Evolutionary conservation across 352 stramenopile genomes (phyloP).

Genomic region (Phytophthora hibernalis): DNA sequence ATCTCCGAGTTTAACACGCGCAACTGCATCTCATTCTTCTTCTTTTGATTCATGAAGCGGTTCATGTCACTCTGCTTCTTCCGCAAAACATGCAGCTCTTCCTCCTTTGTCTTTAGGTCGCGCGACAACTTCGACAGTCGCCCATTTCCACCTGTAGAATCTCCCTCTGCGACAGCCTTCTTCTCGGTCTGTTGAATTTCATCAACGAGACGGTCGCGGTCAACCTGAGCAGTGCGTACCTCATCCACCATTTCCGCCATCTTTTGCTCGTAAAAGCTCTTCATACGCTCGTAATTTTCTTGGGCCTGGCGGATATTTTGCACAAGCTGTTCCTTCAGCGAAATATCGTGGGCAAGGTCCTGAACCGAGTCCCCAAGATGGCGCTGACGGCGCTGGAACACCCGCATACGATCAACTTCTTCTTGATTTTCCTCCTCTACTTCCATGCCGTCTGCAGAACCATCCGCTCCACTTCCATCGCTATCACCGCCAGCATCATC

Average conservation of each 20-base stretch:
- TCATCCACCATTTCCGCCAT: conserved; percentile 86
- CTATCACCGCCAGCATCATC: conserved; percentile 48
- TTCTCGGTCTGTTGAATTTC: conserved; percentile 78
- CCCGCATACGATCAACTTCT: conserved; percentile 79
- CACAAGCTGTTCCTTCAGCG: conserved; percentile 86
- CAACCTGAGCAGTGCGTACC: conserved; percentile 62
- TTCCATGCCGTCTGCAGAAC: conserved; percentile 46
- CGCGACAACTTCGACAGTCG: conserved; percentile 71
- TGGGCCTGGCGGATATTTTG: conserved; percentile 80
- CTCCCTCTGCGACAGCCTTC: conserved; percentile 67
- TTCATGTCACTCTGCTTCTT: conserved; percentile 89
- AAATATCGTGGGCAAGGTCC: conserved; percentile 85
- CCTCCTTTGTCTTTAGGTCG: conserved; percentile 85
- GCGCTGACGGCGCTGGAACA: conserved; percentile 83
- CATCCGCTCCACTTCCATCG: conserved; percentile 49
- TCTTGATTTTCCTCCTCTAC: conserved; percentile 57
- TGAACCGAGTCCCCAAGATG: conserved; percentile 84
- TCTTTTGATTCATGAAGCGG: conserved; percentile 82
- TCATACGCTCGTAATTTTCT: conserved; percentile 87
- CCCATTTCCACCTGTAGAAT: conserved; percentile 55
- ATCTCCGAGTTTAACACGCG: conserved; percentile 84
- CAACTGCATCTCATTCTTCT: conserved; percentile 89
- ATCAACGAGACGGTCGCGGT: conserved; percentile 77
- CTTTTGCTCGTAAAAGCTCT: conserved; percentile 86
- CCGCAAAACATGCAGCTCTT: conserved; percentile 68